phyloP scores from a whole-genome alignment of 202 grass and related monocot species.

The Cymbopogon flexuosus region DNA sequence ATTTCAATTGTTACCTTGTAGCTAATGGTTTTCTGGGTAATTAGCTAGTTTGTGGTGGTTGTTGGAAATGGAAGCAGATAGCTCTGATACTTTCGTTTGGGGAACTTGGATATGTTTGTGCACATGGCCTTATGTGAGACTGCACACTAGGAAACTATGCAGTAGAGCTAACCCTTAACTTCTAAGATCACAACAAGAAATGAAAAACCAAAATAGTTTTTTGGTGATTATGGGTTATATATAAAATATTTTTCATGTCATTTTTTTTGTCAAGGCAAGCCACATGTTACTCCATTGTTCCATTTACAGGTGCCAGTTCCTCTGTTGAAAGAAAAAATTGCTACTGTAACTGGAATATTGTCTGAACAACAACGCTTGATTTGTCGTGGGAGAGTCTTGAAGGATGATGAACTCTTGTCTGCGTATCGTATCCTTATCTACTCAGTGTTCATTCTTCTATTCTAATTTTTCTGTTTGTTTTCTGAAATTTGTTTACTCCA shows the following conservation, averaged over 20 bases:
- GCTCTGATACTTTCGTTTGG: not conserved
- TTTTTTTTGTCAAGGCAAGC: constrained; percentile 4
- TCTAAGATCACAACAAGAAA: not conserved
- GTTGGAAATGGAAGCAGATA: not conserved
- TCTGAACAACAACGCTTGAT: constrained; percentile 93
- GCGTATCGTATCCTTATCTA: constrained; percentile 78
- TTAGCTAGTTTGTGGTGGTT: not conserved
- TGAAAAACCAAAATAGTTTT: constrained; percentile 2
- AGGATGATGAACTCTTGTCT: constrained; percentile 95
- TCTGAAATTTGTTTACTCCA: constrained; percentile 21
- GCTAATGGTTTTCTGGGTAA: not conserved
- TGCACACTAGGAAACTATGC: not conserved
- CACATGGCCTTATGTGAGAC: not conserved
- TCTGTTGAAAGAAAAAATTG: constrained; percentile 92
- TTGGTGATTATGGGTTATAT: not conserved
- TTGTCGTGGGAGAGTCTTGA: constrained; percentile 86
- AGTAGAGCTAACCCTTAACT: not conserved
- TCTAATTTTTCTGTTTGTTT: not conserved
- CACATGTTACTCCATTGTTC: constrained; percentile 27
- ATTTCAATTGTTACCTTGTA: not conserved
- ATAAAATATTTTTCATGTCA: not conserved
- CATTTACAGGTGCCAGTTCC: constrained; percentile 75
- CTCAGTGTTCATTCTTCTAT: constrained; percentile 13
- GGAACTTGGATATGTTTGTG: not conserved
- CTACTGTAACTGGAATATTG: constrained; percentile 75